Conservation (phyloP, 2,329 filamentous ascomycete species). For the Fusarium neocosmosporiellum region DNA sequence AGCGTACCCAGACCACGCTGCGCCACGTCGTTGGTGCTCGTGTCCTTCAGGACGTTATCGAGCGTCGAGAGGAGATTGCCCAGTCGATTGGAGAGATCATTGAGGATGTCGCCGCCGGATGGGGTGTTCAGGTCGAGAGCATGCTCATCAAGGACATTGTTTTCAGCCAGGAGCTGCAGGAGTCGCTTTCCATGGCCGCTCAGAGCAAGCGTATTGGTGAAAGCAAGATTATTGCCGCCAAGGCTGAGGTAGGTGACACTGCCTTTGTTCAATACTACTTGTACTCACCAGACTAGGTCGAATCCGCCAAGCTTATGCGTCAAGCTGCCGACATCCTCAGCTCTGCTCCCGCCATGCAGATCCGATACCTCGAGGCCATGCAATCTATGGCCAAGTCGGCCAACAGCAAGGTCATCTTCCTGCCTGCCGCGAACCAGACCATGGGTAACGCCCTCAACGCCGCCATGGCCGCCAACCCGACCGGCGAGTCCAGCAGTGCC, state of each 20-base stretch:
- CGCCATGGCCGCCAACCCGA: conserved; percentile 56
- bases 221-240: conserved; percentile 96
- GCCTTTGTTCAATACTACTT: neutral
- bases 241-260: conserved; percentile 73
- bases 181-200: conserved; percentile 96
- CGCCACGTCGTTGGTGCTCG: conserved; percentile 96
- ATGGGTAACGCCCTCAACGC: conserved; percentile 59
- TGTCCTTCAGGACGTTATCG: conserved; percentile 96
- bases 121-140: conserved; percentile 96
- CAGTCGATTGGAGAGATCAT: conserved; percentile 97
- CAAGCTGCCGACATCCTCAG: conserved; percentile 94
- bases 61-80: conserved; percentile 96
- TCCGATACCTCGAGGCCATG: conserved; percentile 98
- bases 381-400: conserved; percentile 97
- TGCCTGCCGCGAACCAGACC: conserved; percentile 72
- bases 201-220: conserved; percentile 99
- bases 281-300: conserved; percentile 65
- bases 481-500: conserved; percentile 61
- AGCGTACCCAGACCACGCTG: conserved; percentile 97
- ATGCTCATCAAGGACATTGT: conserved; percentile 99
- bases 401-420: conserved; percentile 89
- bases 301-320: conserved; percentile 92
- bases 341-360: conserved; percentile 96
- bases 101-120: conserved; percentile 91
- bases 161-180: conserved; percentile 94